Evolutionary conservation across 2,329 filamentous ascomycete species (phyloP).

Genomic region (Achaetomium macrosporum): DNA sequence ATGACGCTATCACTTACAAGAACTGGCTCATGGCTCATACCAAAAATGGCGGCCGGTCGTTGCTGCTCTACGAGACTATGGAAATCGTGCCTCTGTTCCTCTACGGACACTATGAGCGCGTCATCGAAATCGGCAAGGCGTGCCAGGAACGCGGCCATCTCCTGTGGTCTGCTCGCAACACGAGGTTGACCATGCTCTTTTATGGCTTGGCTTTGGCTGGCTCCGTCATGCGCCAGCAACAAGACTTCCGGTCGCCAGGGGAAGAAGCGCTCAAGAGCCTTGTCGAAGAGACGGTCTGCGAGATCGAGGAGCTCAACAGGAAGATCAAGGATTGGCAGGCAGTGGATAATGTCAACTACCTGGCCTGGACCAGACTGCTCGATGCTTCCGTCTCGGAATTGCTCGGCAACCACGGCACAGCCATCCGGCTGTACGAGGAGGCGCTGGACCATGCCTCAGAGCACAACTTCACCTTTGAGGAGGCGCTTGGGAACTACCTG

Average conservation of each 20-base stretch:
- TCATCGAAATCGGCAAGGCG: constrained; percentile 49
- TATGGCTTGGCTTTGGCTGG: constrained; percentile 54
- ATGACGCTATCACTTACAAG: constrained; percentile 54
- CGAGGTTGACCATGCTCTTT: constrained; percentile 52
- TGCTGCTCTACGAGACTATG: constrained; percentile 63
- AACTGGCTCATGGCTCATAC: constrained; percentile 49
- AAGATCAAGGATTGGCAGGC: constrained; percentile 59
- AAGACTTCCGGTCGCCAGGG: constrained; percentile 39
- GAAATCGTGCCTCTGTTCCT: constrained; percentile 58
- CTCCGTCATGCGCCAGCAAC: constrained; percentile 43
- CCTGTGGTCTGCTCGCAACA: constrained; percentile 57
- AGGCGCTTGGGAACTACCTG: constrained; percentile 66
- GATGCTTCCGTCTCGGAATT: constrained; percentile 65
- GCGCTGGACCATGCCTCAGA: constrained; percentile 66
- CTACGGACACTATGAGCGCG: constrained; percentile 56
- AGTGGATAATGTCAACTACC: constrained; percentile 65
- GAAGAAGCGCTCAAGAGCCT: constrained; percentile 38
- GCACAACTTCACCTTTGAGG: constrained; percentile 62
- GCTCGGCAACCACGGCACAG: constrained; percentile 47
- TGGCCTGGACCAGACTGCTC: constrained; percentile 61
- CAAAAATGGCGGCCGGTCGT: constrained; percentile 56
- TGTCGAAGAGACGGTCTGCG: constrained; percentile 43
- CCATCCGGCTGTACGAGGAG: constrained; percentile 61
- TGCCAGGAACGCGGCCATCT: constrained; percentile 43
- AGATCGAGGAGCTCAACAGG: constrained; percentile 50